A percentile compares a stretch with the other conserved stretches of the same genome.
Evolutionary conservation across 2,329 filamentous ascomycete genomes (phyloP).

Genomic region (Trichoderma semiorbis): DNA sequence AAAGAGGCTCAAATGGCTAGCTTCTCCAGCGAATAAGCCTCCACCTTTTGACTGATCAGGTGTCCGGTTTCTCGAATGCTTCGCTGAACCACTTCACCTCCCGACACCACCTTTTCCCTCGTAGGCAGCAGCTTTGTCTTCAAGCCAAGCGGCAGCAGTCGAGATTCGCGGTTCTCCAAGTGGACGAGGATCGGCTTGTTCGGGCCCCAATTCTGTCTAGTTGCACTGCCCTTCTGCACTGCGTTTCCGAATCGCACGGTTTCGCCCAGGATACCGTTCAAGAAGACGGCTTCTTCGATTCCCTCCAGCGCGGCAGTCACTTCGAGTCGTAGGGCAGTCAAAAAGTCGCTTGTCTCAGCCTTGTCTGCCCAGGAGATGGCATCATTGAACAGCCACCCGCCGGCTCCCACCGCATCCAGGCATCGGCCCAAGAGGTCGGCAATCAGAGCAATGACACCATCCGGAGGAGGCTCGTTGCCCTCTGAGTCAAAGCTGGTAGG

Average conservation of each 20-base stretch:
- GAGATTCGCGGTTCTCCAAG: conserved; percentile 43
- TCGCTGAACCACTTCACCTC: conserved; percentile 67
- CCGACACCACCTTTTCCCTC: conserved; percentile 58
- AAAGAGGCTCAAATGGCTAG: conserved; percentile 56
- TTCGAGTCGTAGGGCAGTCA: conserved; percentile 64
- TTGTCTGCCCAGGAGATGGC: conserved; percentile 48
- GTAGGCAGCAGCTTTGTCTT: conserved; percentile 54
- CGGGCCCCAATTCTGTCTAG: conserved; percentile 29
- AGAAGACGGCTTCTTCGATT: conserved; percentile 63
- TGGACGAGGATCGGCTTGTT: conserved; percentile 43
- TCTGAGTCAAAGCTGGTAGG: conserved; percentile 45
- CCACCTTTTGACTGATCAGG: conserved; percentile 74
- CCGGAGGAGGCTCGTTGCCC: conserved; percentile 48
- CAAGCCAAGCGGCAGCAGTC: conserved; percentile 68
- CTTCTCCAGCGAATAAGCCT: conserved; percentile 78
- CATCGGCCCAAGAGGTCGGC: conserved; percentile 69
- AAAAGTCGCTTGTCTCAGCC: conserved; percentile 58
- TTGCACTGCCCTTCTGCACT: conserved; percentile 32
- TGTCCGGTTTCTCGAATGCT: conserved; percentile 71
- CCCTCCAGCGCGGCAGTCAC: conserved; percentile 69
- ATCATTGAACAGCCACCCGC: conserved; percentile 69
- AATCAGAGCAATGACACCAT: conserved; percentile 68
- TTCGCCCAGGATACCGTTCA: conserved; percentile 63
- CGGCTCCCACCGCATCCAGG: conserved; percentile 70
- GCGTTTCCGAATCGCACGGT: conserved; percentile 58